Evolutionary conservation across 2,329 filamentous ascomycete genomes (phyloP), one percentile per base, ranked within the genome.

Genomic region (Nannizziopsis barbatae): DNA sequence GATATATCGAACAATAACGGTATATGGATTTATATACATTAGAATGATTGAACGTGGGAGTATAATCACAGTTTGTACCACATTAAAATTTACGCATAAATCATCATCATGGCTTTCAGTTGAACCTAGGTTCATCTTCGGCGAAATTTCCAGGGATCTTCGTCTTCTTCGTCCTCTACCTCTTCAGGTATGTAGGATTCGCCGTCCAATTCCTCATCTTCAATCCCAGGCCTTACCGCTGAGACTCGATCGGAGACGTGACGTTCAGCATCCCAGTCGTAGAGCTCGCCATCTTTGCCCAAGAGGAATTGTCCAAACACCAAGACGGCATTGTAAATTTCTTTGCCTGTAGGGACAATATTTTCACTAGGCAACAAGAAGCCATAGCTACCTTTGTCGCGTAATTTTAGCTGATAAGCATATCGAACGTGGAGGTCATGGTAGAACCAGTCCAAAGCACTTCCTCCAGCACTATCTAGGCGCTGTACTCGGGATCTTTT

Each of bases 391-490:
- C 92, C 92, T 0, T 85, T 92, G 63, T 98, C 92, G 42, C 92
- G 76, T 22, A 98, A 72, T 69, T 96, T 96, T 67, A 83, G 83
- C 71, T 96, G 92, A 64, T 93, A 96, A 50, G 87, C 85, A 63
- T 86, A 94, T 53, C 79, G 81, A 14, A 90, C 85, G 41, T 75
- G 72, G 52, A 96, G 68, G 58, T 93, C 84, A 57, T 94, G 86
- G 63, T 94, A 95, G 66, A 98, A 95, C 80, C 86, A 96, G 66
- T 96, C 92, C 37, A 96, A 79, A 1, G 86, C 86, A 42, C 85
- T 89, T 2, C 90, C 90, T 35, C 90, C 89, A 2, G 82, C 80
- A 0, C 77, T 77, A 61, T 92, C 85, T 53, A 89, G 77, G 35
- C 79, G 72, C 2, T 72, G 71, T 17, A 72, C 67, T 5, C 69